Percentiles rank a stretch among this genome's conserved stretches.
These are phyloP conservation scores for Hsuehochloa calcarea DNA, from an alignment of 176 grass and related monocot species.

Conservation along the genomic window DNA sequence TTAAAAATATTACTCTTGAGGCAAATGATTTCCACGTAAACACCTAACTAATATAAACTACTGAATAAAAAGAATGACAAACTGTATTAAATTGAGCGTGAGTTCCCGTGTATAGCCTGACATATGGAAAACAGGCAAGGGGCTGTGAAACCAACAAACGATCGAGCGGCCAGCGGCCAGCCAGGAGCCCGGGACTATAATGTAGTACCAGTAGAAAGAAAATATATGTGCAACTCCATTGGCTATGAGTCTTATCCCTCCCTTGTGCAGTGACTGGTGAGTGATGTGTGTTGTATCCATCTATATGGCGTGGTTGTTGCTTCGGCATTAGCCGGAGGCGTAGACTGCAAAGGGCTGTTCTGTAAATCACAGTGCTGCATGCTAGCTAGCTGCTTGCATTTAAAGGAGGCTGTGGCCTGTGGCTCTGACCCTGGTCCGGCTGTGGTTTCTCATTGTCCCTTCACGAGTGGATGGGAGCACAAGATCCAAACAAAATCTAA, in stretches of 20 bases:
- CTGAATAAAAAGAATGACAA: too few species aligned
- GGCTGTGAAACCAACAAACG: conserved; percentile 4
- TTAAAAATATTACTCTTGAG: too few species aligned
- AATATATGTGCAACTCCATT: background rate
- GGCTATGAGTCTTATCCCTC: background rate
- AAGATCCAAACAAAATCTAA: conserved; percentile 96
- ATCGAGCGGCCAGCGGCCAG: background rate
- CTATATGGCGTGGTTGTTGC: background rate
- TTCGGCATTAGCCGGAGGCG: background rate
- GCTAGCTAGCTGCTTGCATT: conserved; percentile 20
- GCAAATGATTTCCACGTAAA: too few species aligned
- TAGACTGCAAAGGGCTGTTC: background rate
- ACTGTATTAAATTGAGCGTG: background rate
- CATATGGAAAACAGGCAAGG: conserved; percentile 19
- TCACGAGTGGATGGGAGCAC: conserved; percentile 54
- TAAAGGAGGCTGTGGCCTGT: conserved; percentile 27
- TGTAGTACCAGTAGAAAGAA: too few species aligned
- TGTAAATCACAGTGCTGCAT: conserved; percentile 25
- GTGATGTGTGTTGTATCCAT: background rate
- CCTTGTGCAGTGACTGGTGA: background rate
- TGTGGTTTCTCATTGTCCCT: conserved; percentile 41
- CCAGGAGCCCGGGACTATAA: background rate
- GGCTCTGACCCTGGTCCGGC: background rate
- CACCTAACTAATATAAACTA: too few species aligned
- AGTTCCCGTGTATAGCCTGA: conserved; percentile 49